Base-by-base conservation (phyloP, 805 yeast species). In the Candida coquimbonensis region DNA sequence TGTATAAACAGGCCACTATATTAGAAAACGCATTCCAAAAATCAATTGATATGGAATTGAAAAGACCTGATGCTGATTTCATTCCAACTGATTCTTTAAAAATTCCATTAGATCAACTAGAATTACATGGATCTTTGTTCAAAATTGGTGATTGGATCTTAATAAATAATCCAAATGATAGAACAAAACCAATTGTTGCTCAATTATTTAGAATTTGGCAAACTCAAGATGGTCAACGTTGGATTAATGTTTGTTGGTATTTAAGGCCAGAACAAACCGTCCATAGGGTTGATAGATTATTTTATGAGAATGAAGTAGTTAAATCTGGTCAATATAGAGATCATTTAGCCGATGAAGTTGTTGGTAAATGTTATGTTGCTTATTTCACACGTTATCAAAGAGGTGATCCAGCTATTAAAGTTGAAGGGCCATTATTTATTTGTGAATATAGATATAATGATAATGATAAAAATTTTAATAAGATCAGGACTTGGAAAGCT, bases 401-500 rank as follows among this genome's bases (percentile, higher is more conserved):
- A 62, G 98, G 98, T 31, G 90, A 95, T 54, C 95, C 96, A 17
- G 88, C 83, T 13, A 73, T 83, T 42, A 84, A 87, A 19, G 73
- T 73, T 46, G 91, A 87, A 44, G 84, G 87, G 5, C 91, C 93
- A 7, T 76, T 95, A 61, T 93, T 89, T 65, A 83, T 93, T 54
- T 93, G 98, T 69, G 99, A 93, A 65, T 87, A 80, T 63, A 81
- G 99, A 59, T 93, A 90, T 67, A 91, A 91, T 61, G 97, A 91
- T 62, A 74, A 78, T 45, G 96, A 87, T 57, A 87, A 87, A 63
- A 82, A 82, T 27, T 93, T 93, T 73, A 93, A 91, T 66, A 85
- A 91, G 61, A 93, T 93, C 57, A 78, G 98, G 60, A 91, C 99
- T 3, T 93, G 99, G 99, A 91, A 88, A 65, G 97, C 97, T 7